Conservation (phyloP, 495 filamentous ascomycete genomes). For the Parmelia sp. region DNA sequence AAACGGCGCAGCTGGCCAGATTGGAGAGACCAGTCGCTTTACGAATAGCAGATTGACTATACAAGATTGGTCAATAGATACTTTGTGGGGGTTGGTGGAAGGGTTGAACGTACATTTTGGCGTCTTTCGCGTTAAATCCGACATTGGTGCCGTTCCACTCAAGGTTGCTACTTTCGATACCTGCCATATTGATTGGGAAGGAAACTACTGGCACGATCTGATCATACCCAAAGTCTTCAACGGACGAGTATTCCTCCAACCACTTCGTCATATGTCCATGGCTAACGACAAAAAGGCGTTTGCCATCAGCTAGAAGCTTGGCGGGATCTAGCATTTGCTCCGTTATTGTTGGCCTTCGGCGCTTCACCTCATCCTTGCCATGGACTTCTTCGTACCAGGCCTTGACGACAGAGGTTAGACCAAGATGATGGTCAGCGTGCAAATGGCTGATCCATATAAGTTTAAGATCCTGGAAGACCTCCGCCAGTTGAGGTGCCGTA, state of each 20-base stretch:
- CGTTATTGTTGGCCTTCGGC: constrained; percentile 14
- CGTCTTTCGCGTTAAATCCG: constrained; percentile 19
- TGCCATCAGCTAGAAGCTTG: constrained; percentile 38
- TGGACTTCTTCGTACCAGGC: constrained; percentile 62
- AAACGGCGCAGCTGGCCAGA: constrained; percentile 53
- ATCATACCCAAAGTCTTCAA: constrained; percentile 71
- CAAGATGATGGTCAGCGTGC: constrained; percentile 95
- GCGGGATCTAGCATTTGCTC: constrained; percentile 25
- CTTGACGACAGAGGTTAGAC: constrained; percentile 67
- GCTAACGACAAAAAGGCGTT: constrained; percentile 54
- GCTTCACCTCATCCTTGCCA: constrained; percentile 17
- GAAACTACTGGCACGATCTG: constrained; percentile 47
- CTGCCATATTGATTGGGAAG: constrained; percentile 13
- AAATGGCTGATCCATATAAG: constrained; percentile 91
- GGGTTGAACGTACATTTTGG: constrained; percentile 17
- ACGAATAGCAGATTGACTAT: constrained; percentile 28
- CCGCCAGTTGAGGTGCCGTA: constrained; percentile 51
- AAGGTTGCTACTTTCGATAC: constrained; percentile 3
- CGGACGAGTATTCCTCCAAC: constrained; percentile 66
- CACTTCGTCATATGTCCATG: constrained; percentile 61
- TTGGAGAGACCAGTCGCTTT: constrained; percentile 40
- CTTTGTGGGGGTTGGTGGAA: not conserved
- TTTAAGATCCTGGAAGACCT: constrained; percentile 69
- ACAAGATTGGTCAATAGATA: not conserved
- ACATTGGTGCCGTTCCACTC: constrained; percentile 22